Evolutionary conservation across 352 stramenopile genomes (phyloP).

Genomic region (Peronosclerospora sorghi): DNA sequence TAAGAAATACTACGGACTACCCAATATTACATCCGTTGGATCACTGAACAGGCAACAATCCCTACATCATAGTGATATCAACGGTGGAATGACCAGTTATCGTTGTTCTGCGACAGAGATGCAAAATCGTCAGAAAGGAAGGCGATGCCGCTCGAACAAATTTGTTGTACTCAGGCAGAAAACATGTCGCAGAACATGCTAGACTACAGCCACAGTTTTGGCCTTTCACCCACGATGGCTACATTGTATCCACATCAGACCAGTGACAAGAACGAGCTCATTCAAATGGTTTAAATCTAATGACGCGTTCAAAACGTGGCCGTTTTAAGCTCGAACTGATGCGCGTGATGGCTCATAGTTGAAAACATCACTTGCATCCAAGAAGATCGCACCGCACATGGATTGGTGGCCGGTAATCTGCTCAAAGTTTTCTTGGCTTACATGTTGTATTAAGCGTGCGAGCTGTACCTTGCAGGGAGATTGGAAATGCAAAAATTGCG

Average conservation of each 20-base stretch:
- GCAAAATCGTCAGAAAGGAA: constrained; percentile 6
- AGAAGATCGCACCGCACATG: constrained; percentile 59
- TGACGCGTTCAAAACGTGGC: background rate
- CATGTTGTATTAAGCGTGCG: constrained; percentile 7
- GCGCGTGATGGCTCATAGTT: constrained; percentile 9
- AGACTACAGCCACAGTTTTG: constrained; percentile 16
- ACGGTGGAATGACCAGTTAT: background rate
- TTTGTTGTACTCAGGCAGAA: background rate
- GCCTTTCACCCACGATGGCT: constrained; percentile 28
- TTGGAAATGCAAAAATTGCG: constrained; percentile 70
- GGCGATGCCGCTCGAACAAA: background rate
- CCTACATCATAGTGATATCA: background rate
- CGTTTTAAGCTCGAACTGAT: constrained; percentile 1
- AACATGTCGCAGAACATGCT: background rate
- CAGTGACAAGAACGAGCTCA: constrained; percentile 18
- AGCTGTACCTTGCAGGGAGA: constrained; percentile 34
- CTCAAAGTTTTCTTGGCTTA: constrained; percentile 3
- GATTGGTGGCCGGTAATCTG: constrained; percentile 60
- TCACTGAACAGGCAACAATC: background rate
- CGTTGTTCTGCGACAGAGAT: constrained; percentile 1
- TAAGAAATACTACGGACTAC: constrained; percentile 26
- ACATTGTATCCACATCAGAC: constrained; percentile 28
- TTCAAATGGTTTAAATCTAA: constrained; percentile 19
- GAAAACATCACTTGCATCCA: constrained; percentile 18
- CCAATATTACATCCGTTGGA: constrained; percentile 7